These are phyloP conservation scores for Daldinia childiae DNA, from an alignment of 495 filamentous ascomycete species.

Conservation along the genomic window DNA sequence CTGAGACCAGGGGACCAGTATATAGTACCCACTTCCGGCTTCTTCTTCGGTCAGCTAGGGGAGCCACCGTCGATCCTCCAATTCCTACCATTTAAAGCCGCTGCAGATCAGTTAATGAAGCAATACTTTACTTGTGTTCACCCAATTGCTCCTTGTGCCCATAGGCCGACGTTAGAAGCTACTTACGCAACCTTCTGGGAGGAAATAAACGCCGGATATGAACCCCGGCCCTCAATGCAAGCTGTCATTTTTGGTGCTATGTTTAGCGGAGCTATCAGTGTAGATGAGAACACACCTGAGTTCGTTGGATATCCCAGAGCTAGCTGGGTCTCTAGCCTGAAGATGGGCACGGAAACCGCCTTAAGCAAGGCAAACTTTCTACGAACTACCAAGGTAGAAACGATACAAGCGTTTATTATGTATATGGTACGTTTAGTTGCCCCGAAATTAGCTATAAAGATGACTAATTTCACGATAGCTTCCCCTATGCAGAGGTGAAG, in stretches of 20 bases:
- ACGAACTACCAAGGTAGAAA: constrained; percentile 73
- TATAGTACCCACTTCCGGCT: constrained; percentile 69
- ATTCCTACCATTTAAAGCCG: constrained; percentile 61
- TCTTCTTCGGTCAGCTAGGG: constrained; percentile 68
- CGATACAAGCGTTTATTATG: constrained; percentile 77
- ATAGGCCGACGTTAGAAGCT: constrained; percentile 69
- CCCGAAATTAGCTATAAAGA: not conserved
- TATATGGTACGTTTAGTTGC: constrained; percentile 66
- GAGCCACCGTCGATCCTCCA: constrained; percentile 60
- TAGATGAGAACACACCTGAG: constrained; percentile 60
- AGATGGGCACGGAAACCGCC: constrained; percentile 69
- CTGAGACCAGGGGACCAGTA: constrained; percentile 63
- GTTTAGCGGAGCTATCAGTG: constrained; percentile 73
- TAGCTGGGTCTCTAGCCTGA: constrained; percentile 66
- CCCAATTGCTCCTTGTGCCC: constrained; percentile 69
- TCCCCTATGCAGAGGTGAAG: constrained; percentile 72
- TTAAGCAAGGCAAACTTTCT: constrained; percentile 73
- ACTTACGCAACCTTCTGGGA: constrained; percentile 72
- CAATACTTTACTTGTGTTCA: constrained; percentile 75
- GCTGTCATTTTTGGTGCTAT: constrained; percentile 72
- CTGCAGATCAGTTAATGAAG: constrained; percentile 65
- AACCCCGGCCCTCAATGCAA: constrained; percentile 70
- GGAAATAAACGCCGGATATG: constrained; percentile 60
- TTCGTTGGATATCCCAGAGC: constrained; percentile 62
- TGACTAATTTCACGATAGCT: constrained; percentile 57